Evolutionary conservation across 257 asterid species (phyloP), one percentile per base, ranked within the genome.

Genomic region (Eucommia ulmoides): DNA sequence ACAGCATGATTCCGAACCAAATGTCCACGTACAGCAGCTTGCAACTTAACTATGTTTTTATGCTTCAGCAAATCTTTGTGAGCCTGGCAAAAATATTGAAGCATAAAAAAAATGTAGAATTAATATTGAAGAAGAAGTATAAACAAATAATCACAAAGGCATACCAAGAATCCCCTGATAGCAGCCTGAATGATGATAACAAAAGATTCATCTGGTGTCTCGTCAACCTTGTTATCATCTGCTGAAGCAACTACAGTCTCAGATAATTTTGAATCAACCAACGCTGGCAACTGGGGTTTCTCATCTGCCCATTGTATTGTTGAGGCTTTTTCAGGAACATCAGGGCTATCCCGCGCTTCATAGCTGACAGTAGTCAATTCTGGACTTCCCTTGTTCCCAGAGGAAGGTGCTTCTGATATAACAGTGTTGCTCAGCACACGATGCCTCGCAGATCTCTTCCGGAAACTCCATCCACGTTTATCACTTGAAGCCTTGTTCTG

Each of bases 11-110:
- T 74, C 33, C 99, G 83, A 60, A 83, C 99, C 54, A 86, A 64
- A 55, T 81, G 95, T 51, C 99, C 99, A 55, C 99, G 83, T 15
- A 91, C 77, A 63, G 72, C 93, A 65, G 99, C 95, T 91, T 91
- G 99, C 72, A 91, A 71, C 57, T 70, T 86, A 24, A 79, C 65
- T 61, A 71, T 18, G 52, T 54, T 73, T 64, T 83, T 74, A 59
- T 79, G 80, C 79, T 76, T 76, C 76, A 74, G 26, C 50, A 79
- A 51, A 46, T 22, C 63, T 52, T 53, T 72, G 55, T 53, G 89
- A 63, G 99, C 95, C 99, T 91, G 82, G 64, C 18, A 54, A 60
- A 38, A 19, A 58, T 21, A 44, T 24, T 44, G 24, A n/a, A 42
- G 45, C 48, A 35, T 9, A 42, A 21, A 42, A 42, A 16, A 4